phyloP scores from a whole-genome alignment of 1,284 basidiomycete genomes.

The Cryptococcus deneoformans region DNA sequence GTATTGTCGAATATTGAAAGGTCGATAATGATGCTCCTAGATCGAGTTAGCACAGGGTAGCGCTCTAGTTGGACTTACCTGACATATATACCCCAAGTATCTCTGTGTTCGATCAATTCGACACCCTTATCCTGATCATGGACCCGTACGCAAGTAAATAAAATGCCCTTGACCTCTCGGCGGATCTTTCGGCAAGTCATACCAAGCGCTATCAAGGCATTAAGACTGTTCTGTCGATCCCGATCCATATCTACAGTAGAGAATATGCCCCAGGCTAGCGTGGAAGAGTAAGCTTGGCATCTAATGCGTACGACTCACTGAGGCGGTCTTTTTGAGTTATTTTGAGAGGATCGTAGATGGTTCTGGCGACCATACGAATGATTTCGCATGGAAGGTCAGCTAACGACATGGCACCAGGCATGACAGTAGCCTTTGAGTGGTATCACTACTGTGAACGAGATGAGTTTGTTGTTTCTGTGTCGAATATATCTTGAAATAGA shows the following conservation, averaged over 20 bases:
- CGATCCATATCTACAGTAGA: constrained; percentile 43
- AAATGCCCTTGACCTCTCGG: constrained; percentile 29
- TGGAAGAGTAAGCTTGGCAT: background rate
- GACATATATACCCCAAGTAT: constrained; percentile 39
- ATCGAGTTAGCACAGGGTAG: background rate
- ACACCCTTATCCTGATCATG: constrained; percentile 22
- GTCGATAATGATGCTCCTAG: constrained; percentile 41
- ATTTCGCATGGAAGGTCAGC: constrained; percentile 32
- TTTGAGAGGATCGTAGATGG: constrained; percentile 40
- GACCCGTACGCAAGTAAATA: constrained; percentile 41
- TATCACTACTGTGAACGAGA: background rate
- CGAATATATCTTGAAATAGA: no score
- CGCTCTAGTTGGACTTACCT: constrained; percentile 16
- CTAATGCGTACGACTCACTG: constrained; percentile 21
- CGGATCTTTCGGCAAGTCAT: constrained; percentile 28
- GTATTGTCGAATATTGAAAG: constrained; percentile 42
- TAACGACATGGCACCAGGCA: background rate
- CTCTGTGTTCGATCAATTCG: constrained; percentile 22
- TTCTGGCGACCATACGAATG: constrained; percentile 30
- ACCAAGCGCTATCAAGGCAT: constrained; percentile 32
- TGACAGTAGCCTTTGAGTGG: background rate
- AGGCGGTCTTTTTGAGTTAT: constrained; percentile 43
- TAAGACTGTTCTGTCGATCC: constrained; percentile 32
- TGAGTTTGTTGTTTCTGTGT: background rate
- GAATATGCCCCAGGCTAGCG: constrained; percentile 43